Evolutionary conservation across 179 eudicot genomes (phyloP).

Genomic region (Patellifolia procumbens): DNA sequence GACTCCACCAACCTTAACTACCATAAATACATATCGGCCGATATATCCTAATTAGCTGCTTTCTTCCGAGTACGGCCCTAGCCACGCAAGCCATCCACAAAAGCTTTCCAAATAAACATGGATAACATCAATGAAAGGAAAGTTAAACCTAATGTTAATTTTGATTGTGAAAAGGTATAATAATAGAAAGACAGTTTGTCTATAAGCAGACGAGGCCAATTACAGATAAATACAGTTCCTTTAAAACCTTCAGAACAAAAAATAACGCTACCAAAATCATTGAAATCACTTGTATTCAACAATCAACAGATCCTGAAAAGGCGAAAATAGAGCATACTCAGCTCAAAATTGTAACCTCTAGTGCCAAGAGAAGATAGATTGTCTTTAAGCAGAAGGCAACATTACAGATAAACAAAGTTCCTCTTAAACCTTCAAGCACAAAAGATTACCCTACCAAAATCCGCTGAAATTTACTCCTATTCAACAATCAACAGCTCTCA

Average conservation of each 20-base stretch:
- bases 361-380: no score
- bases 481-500: slow-evolving; percentile 1
- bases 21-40: neutral
- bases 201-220: neutral
- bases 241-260: no score
- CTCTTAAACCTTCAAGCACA: neutral
- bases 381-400: neutral
- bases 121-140: neutral
- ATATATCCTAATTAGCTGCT: neutral
- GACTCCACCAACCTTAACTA: neutral
- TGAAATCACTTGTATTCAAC: no score
- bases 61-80: neutral
- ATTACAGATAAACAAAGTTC: neutral
- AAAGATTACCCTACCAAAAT: neutral
- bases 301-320: no score
- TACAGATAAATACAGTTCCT: no score
- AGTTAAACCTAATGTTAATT: neutral
- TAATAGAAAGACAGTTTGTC: neutral
- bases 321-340: no score
- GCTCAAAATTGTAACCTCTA: no score
- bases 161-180: neutral
- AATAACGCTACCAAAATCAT: no score
- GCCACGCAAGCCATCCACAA: neutral
- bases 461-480: no score
- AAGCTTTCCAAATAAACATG: neutral